phyloP scores from a whole-genome alignment of 805 yeast genomes.

The Candida suzukii region DNA sequence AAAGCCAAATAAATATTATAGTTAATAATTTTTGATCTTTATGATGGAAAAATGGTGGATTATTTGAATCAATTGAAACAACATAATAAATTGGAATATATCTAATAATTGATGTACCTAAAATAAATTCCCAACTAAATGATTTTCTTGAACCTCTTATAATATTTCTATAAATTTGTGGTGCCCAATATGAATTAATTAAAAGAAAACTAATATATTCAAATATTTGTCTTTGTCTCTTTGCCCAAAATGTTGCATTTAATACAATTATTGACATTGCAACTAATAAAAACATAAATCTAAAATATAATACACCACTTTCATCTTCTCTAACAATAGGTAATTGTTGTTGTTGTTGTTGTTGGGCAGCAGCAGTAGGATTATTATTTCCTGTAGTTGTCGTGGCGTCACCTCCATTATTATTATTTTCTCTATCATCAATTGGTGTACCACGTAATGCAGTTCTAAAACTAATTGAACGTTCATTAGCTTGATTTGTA shows the following conservation, averaged over 20 bases:
- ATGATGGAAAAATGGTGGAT: conserved; percentile 68
- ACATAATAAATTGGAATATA: conserved; percentile 61
- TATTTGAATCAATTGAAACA: conserved; percentile 29
- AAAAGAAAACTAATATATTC: conserved; percentile 48
- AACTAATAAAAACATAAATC: conserved; percentile 49
- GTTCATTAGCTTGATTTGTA: conserved; percentile 66
- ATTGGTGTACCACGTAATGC: conserved; percentile 53
- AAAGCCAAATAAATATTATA: conserved; percentile 46
- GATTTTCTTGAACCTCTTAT: conserved; percentile 61
- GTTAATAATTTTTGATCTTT: conserved; percentile 44
- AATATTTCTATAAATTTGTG: conserved; percentile 78
- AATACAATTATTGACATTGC: conserved; percentile 49
- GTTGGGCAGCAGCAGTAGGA: conserved; percentile 4
- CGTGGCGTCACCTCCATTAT: conserved; percentile 4
- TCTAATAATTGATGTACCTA: conserved; percentile 59
- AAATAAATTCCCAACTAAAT: conserved; percentile 68
- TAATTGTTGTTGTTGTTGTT: conserved; percentile 15
- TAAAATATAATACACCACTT: conserved; percentile 49
- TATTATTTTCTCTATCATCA: conserved; percentile 23
- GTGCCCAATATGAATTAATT: conserved; percentile 76
- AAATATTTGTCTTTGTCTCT: conserved; percentile 40
- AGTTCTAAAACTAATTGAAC: conserved; percentile 58
- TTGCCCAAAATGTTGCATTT: conserved; percentile 60
- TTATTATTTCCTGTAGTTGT: conserved; percentile 8
- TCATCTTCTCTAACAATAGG: conserved; percentile 46